Percentiles rank a stretch among this genome's conserved stretches.
Evolutionary conservation across 345 rosid species (phyloP).

Genomic region (Eucalyptus pauciflora): DNA sequence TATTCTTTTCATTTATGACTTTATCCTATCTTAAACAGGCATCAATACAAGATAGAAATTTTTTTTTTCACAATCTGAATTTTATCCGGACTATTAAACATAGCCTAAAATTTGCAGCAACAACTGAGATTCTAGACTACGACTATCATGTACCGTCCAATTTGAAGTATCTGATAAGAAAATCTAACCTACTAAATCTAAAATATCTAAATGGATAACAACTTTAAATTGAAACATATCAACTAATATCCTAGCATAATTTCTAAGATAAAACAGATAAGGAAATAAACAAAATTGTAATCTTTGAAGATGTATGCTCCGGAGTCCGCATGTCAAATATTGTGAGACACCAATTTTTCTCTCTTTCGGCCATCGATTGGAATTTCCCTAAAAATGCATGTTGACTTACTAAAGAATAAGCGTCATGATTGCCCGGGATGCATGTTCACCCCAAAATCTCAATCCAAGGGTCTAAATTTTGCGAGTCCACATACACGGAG

Average conservation of each 20-base stretch:
- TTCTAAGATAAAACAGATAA: neutral
- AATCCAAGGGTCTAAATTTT: neutral
- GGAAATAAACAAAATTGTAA: neutral
- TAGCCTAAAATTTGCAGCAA: neutral
- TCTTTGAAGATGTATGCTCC: neutral
- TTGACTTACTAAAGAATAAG: neutral
- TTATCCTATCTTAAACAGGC: too few species aligned
- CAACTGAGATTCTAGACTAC: neutral
- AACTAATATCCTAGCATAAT: neutral
- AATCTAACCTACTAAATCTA: neutral
- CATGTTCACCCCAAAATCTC: neutral
- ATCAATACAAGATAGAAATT: too few species aligned
- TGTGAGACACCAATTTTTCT: neutral
- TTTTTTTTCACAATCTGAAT: too few species aligned
- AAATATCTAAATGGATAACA: neutral
- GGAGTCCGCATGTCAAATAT: neutral
- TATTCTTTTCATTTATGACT: too few species aligned
- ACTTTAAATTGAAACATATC: neutral
- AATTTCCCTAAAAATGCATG: neutral
- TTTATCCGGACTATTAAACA: too few species aligned
- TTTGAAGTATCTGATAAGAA: neutral
- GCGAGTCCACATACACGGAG: neutral
- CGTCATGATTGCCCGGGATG: neutral
- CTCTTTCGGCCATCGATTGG: neutral
- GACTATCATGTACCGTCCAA: neutral